Percentiles rank a stretch among this genome's conserved stretches.
These are phyloP conservation scores for Boechera stricta DNA, from an alignment of 345 rosid genomes.

Conservation along the genomic window DNA sequence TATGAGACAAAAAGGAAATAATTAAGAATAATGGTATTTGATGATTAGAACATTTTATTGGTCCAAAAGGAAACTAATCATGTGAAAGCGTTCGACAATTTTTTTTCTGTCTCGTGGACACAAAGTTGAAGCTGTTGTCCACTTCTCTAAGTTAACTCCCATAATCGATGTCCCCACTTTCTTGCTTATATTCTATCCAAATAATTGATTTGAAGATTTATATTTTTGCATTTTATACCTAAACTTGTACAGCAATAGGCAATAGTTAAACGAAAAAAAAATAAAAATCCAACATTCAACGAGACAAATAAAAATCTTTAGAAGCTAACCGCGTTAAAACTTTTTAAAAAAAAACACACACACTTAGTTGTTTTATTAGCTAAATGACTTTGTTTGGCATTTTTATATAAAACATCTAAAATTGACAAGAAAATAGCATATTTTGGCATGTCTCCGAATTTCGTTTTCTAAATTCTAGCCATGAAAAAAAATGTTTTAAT, in stretches of 20 bases:
- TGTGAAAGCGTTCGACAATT: constrained; percentile 36
- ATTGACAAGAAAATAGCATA: not conserved
- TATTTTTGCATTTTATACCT: constrained; percentile 1
- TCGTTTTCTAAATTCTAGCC: not conserved
- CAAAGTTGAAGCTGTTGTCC: constrained; percentile 44
- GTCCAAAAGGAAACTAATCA: constrained; percentile 39
- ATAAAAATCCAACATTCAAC: too few species aligned
- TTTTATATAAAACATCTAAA: not conserved
- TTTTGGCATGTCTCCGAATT: not conserved
- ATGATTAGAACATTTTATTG: constrained; percentile 32
- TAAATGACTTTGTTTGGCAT: not conserved
- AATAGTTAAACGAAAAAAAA: too few species aligned
- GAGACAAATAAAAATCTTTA: too few species aligned
- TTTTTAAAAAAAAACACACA: too few species aligned
- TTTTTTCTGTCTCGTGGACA: constrained; percentile 36
- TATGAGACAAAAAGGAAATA: constrained; percentile 25
- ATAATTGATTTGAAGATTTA: constrained; percentile 14
- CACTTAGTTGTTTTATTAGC: not conserved
- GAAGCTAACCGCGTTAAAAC: too few species aligned
- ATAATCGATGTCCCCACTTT: constrained; percentile 27
- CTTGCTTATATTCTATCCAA: constrained; percentile 15
- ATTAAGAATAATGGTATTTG: constrained; percentile 32
- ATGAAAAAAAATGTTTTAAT: too few species aligned
- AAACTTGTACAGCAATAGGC: not conserved
- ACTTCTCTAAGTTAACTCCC: constrained; percentile 41